Percentiles rank a stretch among this genome's conserved stretches.
Conservation (phyloP, 2,329 filamentous ascomycete genomes). For the Whalleya microplaca region DNA sequence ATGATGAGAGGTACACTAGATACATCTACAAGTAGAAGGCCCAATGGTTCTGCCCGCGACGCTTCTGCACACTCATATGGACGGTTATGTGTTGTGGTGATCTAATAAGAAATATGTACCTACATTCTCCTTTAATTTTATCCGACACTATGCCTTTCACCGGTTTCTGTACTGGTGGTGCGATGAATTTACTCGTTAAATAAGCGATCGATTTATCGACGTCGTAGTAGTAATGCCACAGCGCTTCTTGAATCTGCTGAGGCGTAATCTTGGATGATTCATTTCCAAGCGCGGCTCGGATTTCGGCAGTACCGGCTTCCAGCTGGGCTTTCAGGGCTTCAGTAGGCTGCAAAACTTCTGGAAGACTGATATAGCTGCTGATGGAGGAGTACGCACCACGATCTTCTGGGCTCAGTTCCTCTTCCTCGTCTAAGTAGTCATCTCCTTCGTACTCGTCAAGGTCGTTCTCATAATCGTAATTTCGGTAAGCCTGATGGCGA, state of each 20-base stretch:
- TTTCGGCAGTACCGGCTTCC: conserved; percentile 66
- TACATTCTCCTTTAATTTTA: conserved; percentile 49
- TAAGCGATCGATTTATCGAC: conserved; percentile 83
- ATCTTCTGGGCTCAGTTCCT: conserved; percentile 44
- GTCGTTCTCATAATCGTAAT: conserved; percentile 55
- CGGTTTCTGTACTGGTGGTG: conserved; percentile 44
- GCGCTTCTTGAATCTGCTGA: conserved; percentile 78
- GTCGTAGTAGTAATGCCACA: conserved; percentile 98
- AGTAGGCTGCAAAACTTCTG: conserved; percentile 1
- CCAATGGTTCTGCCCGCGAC: conserved; percentile 4
- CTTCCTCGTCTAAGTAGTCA: conserved; percentile 47
- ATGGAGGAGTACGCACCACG: conserved; percentile 25
- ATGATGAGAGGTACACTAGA: conserved; percentile 7
- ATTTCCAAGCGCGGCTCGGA: conserved; percentile 66
- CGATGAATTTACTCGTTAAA: conserved; percentile 67
- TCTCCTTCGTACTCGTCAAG: conserved; percentile 54
- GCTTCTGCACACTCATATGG: conserved; percentile 3
- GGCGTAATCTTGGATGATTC: conserved; percentile 59
- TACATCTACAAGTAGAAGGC: conserved; percentile 21
- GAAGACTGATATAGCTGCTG: not conserved
- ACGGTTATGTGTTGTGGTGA: conserved; percentile 8
- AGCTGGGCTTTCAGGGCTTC: conserved; percentile 46
- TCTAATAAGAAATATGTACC: conserved; percentile 38
- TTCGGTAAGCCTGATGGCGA: conserved; percentile 51
- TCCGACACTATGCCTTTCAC: conserved; percentile 38